phyloP scores from a whole-genome alignment of 2,329 filamentous ascomycete species.

The Colletotrichum sp. region DNA sequence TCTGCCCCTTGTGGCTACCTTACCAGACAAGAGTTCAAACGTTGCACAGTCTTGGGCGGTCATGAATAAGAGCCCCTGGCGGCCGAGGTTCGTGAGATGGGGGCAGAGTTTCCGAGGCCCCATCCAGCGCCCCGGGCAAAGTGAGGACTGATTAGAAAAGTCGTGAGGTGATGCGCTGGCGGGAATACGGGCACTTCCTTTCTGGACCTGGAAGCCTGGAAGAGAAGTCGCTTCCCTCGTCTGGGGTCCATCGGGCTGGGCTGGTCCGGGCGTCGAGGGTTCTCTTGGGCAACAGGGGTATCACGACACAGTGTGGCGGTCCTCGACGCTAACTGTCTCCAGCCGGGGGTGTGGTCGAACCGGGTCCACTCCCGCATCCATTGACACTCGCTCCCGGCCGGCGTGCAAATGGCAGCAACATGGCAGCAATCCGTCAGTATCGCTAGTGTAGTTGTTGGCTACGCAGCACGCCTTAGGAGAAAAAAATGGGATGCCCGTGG shows the following conservation, averaged over 20 bases:
- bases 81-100: background rate
- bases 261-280: conserved; percentile 3
- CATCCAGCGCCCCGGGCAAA: background rate
- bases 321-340: background rate
- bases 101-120: background rate
- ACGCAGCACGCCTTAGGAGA: background rate
- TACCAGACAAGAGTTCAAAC: background rate
- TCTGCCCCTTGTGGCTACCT: background rate
- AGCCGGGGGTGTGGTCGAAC: background rate
- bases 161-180: background rate
- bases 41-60: background rate
- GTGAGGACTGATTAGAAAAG: background rate
- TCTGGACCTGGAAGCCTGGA: background rate
- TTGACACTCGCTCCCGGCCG: background rate
- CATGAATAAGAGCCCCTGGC: background rate
- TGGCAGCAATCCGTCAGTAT: background rate
- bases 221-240: background rate
- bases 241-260: background rate
- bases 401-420: background rate
- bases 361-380: conserved; percentile 2
- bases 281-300: background rate
- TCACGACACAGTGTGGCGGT: background rate
- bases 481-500: background rate
- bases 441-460: background rate
- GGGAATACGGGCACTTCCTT: background rate